Conservation (phyloP, 352 stramenopile species). For the Globisporangium viniferum region DNA sequence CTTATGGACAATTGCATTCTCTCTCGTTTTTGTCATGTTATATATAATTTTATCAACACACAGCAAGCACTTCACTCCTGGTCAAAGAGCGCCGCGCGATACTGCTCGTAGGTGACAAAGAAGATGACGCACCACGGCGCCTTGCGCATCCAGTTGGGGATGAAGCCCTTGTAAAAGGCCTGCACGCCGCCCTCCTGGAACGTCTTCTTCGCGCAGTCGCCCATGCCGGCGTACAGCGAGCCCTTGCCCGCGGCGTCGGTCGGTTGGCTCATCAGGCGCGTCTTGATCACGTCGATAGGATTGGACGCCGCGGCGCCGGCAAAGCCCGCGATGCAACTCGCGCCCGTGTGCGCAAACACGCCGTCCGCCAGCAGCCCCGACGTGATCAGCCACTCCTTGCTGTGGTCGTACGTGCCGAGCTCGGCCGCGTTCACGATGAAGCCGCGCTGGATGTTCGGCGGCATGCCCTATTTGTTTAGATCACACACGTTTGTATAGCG, state of each 20-base stretch:
- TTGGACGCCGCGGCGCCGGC: slow-evolving; percentile 70
- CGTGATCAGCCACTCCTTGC: slow-evolving; percentile 69
- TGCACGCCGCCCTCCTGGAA: slow-evolving; percentile 58
- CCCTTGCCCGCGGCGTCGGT: slow-evolving; percentile 52
- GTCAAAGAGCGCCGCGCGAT: slow-evolving; percentile 41
- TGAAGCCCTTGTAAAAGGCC: slow-evolving; percentile 86
- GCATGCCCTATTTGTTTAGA: slow-evolving; percentile 44
- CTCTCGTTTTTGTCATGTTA: not conserved
- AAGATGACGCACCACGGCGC: slow-evolving; percentile 84
- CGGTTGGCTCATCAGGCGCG: slow-evolving; percentile 76
- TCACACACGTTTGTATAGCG: not conserved
- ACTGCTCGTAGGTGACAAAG: slow-evolving; percentile 87
- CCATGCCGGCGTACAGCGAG: slow-evolving; percentile 65
- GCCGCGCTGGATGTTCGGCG: slow-evolving; percentile 79
- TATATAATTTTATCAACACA: slow-evolving; percentile 8
- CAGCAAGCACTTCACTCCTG: slow-evolving; percentile 17
- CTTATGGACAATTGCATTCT: not conserved
- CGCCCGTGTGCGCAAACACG: slow-evolving; percentile 66
- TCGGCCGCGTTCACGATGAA: slow-evolving; percentile 88
- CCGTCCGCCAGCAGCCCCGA: slow-evolving; percentile 60
- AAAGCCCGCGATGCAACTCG: slow-evolving; percentile 76
- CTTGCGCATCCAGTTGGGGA: slow-evolving; percentile 87
- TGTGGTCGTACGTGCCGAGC: slow-evolving; percentile 86
- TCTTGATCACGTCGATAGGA: slow-evolving; percentile 85
- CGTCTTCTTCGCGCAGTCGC: slow-evolving; percentile 65